Conservation (phyloP, 495 filamentous ascomycete genomes). For the Daldinia concentrica region DNA sequence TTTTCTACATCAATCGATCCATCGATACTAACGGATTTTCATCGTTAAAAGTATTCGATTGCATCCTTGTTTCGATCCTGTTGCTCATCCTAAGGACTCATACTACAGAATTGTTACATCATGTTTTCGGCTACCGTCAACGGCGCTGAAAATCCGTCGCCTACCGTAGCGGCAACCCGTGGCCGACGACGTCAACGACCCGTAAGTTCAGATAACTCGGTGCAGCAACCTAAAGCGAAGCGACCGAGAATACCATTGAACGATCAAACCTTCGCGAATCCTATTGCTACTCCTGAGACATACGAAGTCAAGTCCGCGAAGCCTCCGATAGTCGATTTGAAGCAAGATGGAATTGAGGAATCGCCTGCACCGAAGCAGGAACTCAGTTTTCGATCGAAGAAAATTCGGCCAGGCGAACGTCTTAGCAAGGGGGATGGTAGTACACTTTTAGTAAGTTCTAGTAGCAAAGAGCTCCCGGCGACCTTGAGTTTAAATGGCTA, state of each 20-base stretch:
- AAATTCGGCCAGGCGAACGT: conserved; percentile 64
- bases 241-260: conserved; percentile 62
- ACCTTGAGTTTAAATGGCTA: conserved; percentile 20
- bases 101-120: conserved; percentile 28
- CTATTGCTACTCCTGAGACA: conserved; percentile 56
- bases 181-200: conserved; percentile 73
- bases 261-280: conserved; percentile 61
- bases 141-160: conserved; percentile 48
- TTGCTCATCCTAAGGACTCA: conserved; percentile 16
- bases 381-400: conserved; percentile 71
- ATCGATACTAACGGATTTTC: conserved; percentile 38
- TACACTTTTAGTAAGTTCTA: conserved; percentile 66
- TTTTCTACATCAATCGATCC: conserved; percentile 35
- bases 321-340: conserved; percentile 51
- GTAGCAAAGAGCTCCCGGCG: conserved; percentile 5
- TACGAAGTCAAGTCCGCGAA: conserved; percentile 59
- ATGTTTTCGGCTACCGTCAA: conserved; percentile 71
- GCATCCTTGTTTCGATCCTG: conserved; percentile 24
- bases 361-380: conserved; percentile 53
- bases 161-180: conserved; percentile 64
- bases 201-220: conserved; percentile 68
- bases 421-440: conserved; percentile 67
- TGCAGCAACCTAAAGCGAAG: conserved; percentile 74
- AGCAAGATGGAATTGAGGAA: conserved; percentile 58
- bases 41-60: conserved; percentile 29